phyloP scores from a whole-genome alignment of 208 protist species.

The Trypanosoma lewisi region DNA sequence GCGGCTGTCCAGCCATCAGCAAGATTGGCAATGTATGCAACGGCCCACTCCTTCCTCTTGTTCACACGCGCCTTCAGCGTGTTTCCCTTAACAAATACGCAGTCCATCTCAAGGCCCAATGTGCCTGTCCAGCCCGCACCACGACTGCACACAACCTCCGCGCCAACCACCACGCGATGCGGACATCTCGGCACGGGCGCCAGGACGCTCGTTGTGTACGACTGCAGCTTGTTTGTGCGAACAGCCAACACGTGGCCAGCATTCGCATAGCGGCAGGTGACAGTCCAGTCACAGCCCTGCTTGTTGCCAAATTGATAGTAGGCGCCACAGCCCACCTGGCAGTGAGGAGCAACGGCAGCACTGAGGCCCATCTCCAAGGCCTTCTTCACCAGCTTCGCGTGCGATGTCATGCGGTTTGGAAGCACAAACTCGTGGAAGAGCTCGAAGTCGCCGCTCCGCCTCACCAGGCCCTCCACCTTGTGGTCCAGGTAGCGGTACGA shows the following conservation, averaged over 20 bases:
- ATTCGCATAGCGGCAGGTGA: slow-evolving; percentile 50
- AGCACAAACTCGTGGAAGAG: slow-evolving; percentile 42
- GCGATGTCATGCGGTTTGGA: slow-evolving; percentile 45
- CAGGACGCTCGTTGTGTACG: slow-evolving; percentile 44
- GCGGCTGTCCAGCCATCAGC: slow-evolving; percentile 68
- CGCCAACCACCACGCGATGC: slow-evolving; percentile 12
- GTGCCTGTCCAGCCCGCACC: slow-evolving; percentile 29
- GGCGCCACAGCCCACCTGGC: slow-evolving; percentile 62
- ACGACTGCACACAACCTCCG: slow-evolving; percentile 43
- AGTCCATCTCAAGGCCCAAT: slow-evolving; percentile 49
- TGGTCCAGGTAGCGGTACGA: slow-evolving; percentile 44
- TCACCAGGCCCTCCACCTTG: slow-evolving; percentile 48
- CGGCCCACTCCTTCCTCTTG: slow-evolving; percentile 54
- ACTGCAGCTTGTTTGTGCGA: slow-evolving; percentile 46
- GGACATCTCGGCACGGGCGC: slow-evolving; percentile 29
- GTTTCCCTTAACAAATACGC: slow-evolving; percentile 58
- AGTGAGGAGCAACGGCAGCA: slow-evolving; percentile 45
- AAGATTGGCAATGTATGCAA: slow-evolving; percentile 62
- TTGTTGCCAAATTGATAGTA: slow-evolving; percentile 49
- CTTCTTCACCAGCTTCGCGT: slow-evolving; percentile 67
- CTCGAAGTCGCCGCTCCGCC: slow-evolving; percentile 29
- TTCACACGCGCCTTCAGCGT: slow-evolving; percentile 66
- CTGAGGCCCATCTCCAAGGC: slow-evolving; percentile 58
- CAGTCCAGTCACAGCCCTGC: slow-evolving; percentile 56
- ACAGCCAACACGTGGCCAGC: slow-evolving; percentile 43